A percentile compares a stretch with the other conserved stretches of the same genome.
Conservation (phyloP, 1,284 basidiomycete species). For the Rhodotorula sp. region DNA sequence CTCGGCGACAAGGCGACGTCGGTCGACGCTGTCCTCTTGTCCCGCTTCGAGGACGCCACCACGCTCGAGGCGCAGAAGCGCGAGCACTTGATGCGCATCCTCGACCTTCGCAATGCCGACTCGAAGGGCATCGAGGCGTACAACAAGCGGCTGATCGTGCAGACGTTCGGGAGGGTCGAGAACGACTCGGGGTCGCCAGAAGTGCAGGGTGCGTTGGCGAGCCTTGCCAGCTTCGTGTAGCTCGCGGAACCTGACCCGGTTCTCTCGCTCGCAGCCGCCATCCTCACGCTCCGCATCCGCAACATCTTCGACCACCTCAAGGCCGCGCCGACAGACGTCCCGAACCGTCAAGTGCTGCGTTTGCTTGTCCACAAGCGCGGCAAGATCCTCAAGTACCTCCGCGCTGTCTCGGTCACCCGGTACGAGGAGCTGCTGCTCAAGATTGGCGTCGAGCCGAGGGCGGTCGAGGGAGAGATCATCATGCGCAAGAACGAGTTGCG, state of each 20-base stretch:
- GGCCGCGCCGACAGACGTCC: constrained; percentile 70
- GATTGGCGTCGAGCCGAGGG: constrained; percentile 71
- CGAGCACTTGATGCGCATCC: constrained; percentile 64
- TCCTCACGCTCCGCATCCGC: constrained; percentile 82
- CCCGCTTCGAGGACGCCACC: constrained; percentile 42
- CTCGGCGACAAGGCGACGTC: constrained; percentile 42
- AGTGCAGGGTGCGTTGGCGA: constrained; percentile 72
- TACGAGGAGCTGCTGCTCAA: constrained; percentile 72
- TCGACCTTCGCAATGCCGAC: constrained; percentile 84
- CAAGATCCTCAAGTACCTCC: constrained; percentile 78
- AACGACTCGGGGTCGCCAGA: constrained; percentile 77
- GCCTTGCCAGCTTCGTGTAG: too few relatives aligned
- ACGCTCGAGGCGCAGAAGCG: constrained; percentile 60
- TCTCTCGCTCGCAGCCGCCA: constrained; percentile 61
- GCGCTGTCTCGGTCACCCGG: constrained; percentile 62
- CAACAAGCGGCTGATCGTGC: constrained; percentile 76
- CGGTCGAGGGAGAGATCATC: constrained; percentile 81
- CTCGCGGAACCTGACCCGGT: background rate
- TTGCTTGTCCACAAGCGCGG: constrained; percentile 77
- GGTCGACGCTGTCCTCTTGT: constrained; percentile 22
- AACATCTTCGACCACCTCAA: constrained; percentile 73
- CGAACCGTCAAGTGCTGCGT: constrained; percentile 71
- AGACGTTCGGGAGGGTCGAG: constrained; percentile 72
- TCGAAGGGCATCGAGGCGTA: constrained; percentile 79
- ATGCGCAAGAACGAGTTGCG: constrained; percentile 40